Evolutionary conservation across 2,329 filamentous ascomycete genomes (phyloP).

Genomic region (Apiospora pterosperma): DNA sequence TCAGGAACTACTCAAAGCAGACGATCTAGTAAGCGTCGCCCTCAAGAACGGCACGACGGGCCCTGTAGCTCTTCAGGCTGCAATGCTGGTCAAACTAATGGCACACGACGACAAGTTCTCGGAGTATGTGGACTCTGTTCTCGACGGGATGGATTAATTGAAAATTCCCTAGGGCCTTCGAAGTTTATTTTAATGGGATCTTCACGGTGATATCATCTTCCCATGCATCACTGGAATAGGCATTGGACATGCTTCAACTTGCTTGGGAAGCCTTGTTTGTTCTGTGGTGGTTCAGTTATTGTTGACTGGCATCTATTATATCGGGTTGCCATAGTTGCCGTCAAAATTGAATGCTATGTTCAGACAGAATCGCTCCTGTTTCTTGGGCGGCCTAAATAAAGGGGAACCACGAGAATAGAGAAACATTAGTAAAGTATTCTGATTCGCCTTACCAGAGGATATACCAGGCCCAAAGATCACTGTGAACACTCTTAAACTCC

Average conservation of each 20-base stretch:
- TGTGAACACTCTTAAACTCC: not conserved
- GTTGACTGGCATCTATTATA: not conserved
- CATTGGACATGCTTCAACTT: not conserved
- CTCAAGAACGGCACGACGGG: not conserved
- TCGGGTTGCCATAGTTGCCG: not conserved
- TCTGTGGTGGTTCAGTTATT: not conserved
- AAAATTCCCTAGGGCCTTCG: not conserved
- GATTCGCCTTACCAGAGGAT: not conserved
- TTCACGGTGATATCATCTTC: not conserved
- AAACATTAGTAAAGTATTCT: not conserved
- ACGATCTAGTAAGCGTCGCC: not conserved
- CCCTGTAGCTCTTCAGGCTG: not conserved
- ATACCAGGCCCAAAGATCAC: not conserved
- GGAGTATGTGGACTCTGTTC: not conserved
- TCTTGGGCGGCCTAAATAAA: not conserved
- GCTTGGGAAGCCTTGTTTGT: not conserved
- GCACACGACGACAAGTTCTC: not conserved
- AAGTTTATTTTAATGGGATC: not conserved
- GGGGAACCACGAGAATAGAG: not conserved
- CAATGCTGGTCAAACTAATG: not conserved
- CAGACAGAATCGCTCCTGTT: not conserved
- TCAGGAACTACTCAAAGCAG: not conserved
- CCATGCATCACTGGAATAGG: not conserved
- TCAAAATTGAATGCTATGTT: not conserved
- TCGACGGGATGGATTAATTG: not conserved